These are phyloP conservation scores for Yamadazyma sp. DNA, from an alignment of 1,139 yeast genomes.

Conservation along the genomic window DNA sequence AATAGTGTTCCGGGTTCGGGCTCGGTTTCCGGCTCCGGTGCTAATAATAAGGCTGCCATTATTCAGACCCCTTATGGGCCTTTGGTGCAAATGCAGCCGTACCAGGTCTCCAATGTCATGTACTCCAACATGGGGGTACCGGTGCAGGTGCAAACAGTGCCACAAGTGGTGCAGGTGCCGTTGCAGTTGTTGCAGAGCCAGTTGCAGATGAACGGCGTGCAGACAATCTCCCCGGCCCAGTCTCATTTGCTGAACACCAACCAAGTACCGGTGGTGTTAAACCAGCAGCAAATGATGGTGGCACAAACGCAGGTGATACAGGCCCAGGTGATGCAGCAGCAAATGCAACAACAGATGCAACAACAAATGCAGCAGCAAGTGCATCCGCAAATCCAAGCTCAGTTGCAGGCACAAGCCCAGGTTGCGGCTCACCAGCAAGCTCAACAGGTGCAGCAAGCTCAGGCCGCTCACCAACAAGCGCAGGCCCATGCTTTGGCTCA, in stretches of 20 bases:
- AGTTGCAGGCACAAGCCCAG: constrained; percentile 11
- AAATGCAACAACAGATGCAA: constrained; percentile 4
- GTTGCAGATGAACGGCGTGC: constrained; percentile 10
- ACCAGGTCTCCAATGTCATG: constrained; percentile 17
- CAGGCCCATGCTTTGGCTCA: constrained; percentile 7
- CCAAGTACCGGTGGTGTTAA: constrained; percentile 11
- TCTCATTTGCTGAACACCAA: constrained; percentile 3
- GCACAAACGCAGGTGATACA: constrained; percentile 11
- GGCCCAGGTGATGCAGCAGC: constrained; percentile 8
- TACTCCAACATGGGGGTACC: constrained; percentile 17
- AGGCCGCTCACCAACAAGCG: constrained; percentile 2
- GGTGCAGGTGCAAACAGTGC: constrained; percentile 19
- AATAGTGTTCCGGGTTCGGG: background rate
- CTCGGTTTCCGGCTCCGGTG: too few species aligned
- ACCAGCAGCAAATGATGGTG: constrained; percentile 13
- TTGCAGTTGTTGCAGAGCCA: constrained; percentile 16
- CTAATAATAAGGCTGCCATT: constrained; percentile 10
- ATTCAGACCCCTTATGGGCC: constrained; percentile 39
- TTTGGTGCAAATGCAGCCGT: constrained; percentile 35
- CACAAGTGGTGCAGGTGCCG: constrained; percentile 20
- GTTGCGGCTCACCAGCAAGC: constrained; percentile 6
- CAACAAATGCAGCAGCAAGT: constrained; percentile 4
- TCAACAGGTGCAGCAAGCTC: constrained; percentile 3
- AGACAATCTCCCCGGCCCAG: constrained; percentile 6
- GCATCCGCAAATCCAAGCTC: constrained; percentile 10